Percentiles rank a stretch among this genome's conserved stretches.
These are phyloP conservation scores for Dentipellis sp. DNA, from an alignment of 768 basidiomycete genomes.

Conservation along the genomic window DNA sequence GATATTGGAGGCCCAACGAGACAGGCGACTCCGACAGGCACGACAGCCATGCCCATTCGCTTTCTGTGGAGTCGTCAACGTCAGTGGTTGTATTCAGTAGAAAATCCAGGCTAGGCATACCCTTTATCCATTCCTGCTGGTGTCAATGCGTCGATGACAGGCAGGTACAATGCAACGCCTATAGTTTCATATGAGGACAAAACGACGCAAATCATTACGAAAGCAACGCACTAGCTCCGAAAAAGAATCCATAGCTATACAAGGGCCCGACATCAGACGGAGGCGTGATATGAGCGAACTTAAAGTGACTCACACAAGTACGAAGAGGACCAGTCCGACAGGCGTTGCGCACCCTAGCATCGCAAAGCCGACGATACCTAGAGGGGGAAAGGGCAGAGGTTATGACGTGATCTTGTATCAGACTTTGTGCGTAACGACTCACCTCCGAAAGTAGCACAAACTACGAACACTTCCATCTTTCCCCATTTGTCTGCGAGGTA, in stretches of 20 bases:
- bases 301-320: background rate
- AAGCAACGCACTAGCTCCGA: background rate
- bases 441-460: background rate
- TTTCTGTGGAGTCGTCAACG: background rate
- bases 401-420: background rate
- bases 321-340: background rate
- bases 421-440: background rate
- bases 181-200: background rate
- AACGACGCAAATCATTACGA: background rate
- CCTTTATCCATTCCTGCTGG: background rate
- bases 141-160: background rate
- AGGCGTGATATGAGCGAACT: background rate
- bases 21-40: background rate
- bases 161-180: background rate
- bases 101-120: background rate
- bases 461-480: background rate
- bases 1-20: background rate
- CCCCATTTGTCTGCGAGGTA: background rate
- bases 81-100: background rate
- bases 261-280: background rate
- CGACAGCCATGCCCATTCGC: background rate
- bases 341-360: background rate
- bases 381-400: background rate
- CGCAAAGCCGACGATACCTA: background rate
- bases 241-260: slow-evolving; percentile 1